Conservation (phyloP, 192 early-diverging fungal species). For the Thamnidium elegans region DNA sequence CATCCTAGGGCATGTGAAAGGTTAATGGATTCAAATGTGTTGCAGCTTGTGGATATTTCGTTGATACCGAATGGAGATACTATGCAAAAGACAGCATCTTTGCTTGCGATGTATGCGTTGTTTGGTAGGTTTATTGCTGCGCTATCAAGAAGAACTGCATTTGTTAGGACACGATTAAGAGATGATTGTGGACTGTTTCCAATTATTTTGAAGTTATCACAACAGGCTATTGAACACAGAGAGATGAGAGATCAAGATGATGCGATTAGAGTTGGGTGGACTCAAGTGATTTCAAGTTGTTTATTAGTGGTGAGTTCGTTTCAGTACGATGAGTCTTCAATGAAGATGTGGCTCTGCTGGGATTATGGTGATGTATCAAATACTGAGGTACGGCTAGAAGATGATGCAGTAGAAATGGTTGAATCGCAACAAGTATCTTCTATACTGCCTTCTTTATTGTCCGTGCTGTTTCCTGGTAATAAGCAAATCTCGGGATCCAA, state of each 20-base stretch:
- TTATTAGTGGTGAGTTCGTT: neutral
- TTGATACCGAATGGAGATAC: neutral
- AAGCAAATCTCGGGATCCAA: neutral
- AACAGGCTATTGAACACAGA: neutral
- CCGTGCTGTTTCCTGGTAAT: neutral
- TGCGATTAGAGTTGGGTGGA: neutral
- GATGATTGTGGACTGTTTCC: conserved; percentile 8
- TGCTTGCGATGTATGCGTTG: neutral
- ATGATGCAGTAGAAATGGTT: no score
- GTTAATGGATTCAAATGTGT: neutral
- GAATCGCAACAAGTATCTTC: neutral
- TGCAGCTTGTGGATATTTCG: neutral
- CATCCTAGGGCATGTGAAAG: conserved; percentile 18
- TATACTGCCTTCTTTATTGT: neutral
- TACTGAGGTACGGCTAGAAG: no score
- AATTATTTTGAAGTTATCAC: neutral
- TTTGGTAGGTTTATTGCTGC: conserved; percentile 11
- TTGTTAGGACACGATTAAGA: conserved; percentile 9
- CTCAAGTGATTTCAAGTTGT: neutral
- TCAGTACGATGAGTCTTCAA: conserved; percentile 6
- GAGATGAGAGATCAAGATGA: neutral
- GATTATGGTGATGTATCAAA: neutral
- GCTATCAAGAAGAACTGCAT: neutral
- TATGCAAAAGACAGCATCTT: neutral
- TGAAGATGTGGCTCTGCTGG: conserved; percentile 4